A percentile compares a stretch with the other conserved stretches of the same genome.
Evolutionary conservation across 257 asterid genomes (phyloP).

Genomic region (Solanum dulcamara): DNA sequence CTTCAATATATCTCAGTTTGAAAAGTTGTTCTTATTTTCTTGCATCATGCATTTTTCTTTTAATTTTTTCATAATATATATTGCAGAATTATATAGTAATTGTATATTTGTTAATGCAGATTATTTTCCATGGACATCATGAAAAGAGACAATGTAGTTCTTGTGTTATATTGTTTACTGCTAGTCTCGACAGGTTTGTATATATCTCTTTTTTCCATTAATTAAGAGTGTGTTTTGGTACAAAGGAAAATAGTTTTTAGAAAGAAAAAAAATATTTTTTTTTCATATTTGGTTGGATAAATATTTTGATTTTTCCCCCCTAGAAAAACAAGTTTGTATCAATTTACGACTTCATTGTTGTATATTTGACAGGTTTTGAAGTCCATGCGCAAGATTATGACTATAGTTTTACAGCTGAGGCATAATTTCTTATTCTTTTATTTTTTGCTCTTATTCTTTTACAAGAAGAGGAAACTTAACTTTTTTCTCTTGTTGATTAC

Average conservation of each 20-base stretch:
- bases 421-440: not conserved
- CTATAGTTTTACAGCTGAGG: not conserved
- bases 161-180: not conserved
- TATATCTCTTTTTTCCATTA: not conserved
- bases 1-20: not conserved
- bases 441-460: not conserved
- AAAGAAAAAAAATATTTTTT: not conserved
- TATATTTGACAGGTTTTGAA: not conserved
- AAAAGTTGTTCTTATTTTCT: not conserved
- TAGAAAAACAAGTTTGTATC: not conserved
- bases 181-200: conserved; percentile 6
- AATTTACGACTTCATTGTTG: not conserved
- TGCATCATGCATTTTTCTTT: not conserved
- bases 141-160: not conserved
- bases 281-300: not conserved
- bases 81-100: not conserved
- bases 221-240: not conserved
- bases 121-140: not conserved
- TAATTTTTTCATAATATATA: not conserved
- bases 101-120: not conserved
- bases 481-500: not conserved
- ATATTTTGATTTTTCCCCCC: not conserved
- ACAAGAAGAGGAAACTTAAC: not conserved
- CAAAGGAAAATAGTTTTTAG: not conserved
- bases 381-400: not conserved